These are phyloP conservation scores for Gymnopilus junonius DNA, from an alignment of 768 basidiomycete species.

Conservation along the genomic window DNA sequence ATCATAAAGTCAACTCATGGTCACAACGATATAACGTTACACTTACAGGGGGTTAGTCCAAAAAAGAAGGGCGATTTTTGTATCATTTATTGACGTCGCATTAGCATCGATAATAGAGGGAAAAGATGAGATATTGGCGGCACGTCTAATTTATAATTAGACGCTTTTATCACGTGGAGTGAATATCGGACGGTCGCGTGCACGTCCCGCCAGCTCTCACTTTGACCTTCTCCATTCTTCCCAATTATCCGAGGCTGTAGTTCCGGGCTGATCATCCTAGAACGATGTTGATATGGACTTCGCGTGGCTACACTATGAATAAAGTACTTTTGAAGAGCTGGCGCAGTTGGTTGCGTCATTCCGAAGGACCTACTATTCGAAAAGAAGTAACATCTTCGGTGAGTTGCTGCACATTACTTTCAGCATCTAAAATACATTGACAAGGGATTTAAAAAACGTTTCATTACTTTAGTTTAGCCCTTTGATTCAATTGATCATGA, in stretches of 20 bases:
- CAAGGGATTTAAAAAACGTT: background rate
- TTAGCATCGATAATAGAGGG: no score
- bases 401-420: background rate
- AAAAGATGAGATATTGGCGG: background rate
- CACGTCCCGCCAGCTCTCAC: background rate
- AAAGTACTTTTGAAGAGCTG: background rate
- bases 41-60: no score
- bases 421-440: background rate
- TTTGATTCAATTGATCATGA: background rate
- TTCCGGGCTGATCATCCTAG: background rate
- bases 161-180: background rate
- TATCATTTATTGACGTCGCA: no score
- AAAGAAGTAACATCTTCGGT: background rate
- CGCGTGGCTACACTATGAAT: background rate
- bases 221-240: background rate
- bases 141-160: background rate
- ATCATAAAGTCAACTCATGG: background rate
- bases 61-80: no score
- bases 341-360: no score
- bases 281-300: background rate
- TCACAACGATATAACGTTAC: background rate
- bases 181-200: background rate
- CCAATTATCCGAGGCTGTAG: background rate
- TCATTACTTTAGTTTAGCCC: background rate
- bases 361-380: background rate